phyloP scores from a whole-genome alignment of 805 yeast species.

The Clavispora carvajalis region DNA sequence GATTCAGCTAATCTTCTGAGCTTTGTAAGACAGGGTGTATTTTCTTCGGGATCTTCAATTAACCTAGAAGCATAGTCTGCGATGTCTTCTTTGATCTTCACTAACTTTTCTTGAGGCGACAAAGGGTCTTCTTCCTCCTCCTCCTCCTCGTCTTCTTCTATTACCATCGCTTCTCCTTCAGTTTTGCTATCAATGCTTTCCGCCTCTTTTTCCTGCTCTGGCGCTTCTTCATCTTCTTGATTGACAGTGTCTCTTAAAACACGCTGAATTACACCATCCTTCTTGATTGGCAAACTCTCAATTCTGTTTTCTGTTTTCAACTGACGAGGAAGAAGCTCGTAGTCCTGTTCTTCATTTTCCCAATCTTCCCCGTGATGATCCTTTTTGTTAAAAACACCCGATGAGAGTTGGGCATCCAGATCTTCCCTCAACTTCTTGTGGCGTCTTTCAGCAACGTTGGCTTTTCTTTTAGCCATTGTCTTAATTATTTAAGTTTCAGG shows the following conservation, averaged over 20 bases:
- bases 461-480: slow-evolving; percentile 13
- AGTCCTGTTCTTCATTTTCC: slow-evolving; percentile 77
- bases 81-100: slow-evolving; percentile 71
- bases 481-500: not conserved
- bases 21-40: slow-evolving; percentile 58
- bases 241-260: slow-evolving; percentile 38
- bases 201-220: slow-evolving; percentile 13
- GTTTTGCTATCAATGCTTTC: slow-evolving; percentile 9
- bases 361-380: slow-evolving; percentile 32
- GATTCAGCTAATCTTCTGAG: slow-evolving; percentile 67
- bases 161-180: too few species aligned
- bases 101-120: slow-evolving; percentile 48
- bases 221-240: slow-evolving; percentile 17
- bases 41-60: slow-evolving; percentile 86
- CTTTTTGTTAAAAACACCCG: slow-evolving; percentile 27
- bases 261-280: slow-evolving; percentile 66
- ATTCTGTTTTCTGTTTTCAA: slow-evolving; percentile 39
- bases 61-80: slow-evolving; percentile 75
- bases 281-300: slow-evolving; percentile 79
- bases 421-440: slow-evolving; percentile 32
- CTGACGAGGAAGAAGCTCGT: slow-evolving; percentile 67
- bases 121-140: slow-evolving; percentile 31
- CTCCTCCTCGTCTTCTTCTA: slow-evolving; percentile 10
- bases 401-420: slow-evolving; percentile 36
- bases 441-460: slow-evolving; percentile 4